Base-by-base conservation (phyloP, 257 asterid species). In the Thymus quinquecostatus region DNA sequence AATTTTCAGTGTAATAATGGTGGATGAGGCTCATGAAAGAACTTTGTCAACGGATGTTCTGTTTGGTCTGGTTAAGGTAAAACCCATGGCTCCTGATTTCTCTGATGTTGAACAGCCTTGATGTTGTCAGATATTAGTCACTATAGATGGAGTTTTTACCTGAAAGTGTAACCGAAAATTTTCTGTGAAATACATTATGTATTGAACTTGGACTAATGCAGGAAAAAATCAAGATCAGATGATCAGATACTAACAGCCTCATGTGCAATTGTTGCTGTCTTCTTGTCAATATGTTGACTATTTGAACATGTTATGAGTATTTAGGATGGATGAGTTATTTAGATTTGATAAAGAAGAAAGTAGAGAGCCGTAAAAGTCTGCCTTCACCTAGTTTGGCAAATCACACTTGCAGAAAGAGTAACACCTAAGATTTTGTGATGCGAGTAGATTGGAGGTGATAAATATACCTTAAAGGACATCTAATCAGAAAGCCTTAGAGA, bases 21-120 rank as follows among this genome's bases (percentile, higher is more conserved):
- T 95, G 69, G 99, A 92, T 60, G 99, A 95, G 87, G 99, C 99
- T 64, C 99, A 89, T 30, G 99, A 92, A 77, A 87, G 98, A 73
- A 92, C 98, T 6, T 81, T 95, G 29, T 95, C 98, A 10, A 95
- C 98, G 1, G 98, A 95, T 60, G 84, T 95, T 49, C 84, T 95
- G 44, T 95, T 95, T 82, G 99, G 97, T 67, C 86, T 95, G 79
- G 96, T 95, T 64, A 93, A 93, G 90, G 97, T 76, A 80, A 80
- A 75, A 55, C 50, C 28, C 43, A 40, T 41, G 11, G 57, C 58
- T 54, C 69, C 41, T 60, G 43, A 64, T 75, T 56, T 71, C 8
- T 48, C 54, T 49, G 80, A 38, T 75, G 61, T 61, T 29, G 66
- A 51, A 40, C 27, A 45, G 14, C 59, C 54, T 64, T 5, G 66